Evolutionary conservation across 345 rosid genomes (phyloP).

Genomic region (Eucalyptus cloeziana): DNA sequence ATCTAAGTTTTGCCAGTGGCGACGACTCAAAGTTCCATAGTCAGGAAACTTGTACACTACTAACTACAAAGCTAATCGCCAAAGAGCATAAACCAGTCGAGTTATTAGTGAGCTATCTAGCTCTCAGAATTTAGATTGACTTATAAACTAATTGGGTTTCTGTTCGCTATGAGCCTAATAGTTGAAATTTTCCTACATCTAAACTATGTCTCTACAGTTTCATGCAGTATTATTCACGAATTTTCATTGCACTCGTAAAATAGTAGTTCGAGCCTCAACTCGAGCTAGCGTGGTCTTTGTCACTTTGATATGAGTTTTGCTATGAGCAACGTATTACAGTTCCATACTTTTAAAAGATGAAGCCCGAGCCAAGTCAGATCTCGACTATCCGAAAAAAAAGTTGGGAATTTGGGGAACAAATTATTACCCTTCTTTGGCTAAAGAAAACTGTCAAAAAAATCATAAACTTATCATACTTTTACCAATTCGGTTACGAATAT

Average conservation of each 20-base stretch:
- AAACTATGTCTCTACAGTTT: neutral
- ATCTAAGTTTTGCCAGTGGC: no score
- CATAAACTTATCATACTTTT: no score
- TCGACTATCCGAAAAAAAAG: neutral
- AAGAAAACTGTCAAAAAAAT: neutral
- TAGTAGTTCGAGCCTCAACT: neutral
- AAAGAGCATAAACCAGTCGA: neutral
- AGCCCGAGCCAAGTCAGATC: neutral
- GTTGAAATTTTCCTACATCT: neutral
- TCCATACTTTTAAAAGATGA: neutral
- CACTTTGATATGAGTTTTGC: neutral
- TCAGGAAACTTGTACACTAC: neutral
- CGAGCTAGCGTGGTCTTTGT: neutral
- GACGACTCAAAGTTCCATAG: no score
- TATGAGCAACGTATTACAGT: neutral
- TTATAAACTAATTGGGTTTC: neutral
- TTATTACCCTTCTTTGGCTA: neutral
- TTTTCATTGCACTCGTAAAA: neutral
- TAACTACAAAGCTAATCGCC: neutral
- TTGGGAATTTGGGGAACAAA: neutral
- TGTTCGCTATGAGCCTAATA: neutral
- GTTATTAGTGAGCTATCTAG: neutral
- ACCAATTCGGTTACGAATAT: accelerated
- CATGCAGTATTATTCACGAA: neutral
- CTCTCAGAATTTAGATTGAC: neutral